Evolutionary conservation across 225 moss, liverwort and hornwort genomes (phyloP).

Genomic region (Physcomitrellopsis africana): DNA sequence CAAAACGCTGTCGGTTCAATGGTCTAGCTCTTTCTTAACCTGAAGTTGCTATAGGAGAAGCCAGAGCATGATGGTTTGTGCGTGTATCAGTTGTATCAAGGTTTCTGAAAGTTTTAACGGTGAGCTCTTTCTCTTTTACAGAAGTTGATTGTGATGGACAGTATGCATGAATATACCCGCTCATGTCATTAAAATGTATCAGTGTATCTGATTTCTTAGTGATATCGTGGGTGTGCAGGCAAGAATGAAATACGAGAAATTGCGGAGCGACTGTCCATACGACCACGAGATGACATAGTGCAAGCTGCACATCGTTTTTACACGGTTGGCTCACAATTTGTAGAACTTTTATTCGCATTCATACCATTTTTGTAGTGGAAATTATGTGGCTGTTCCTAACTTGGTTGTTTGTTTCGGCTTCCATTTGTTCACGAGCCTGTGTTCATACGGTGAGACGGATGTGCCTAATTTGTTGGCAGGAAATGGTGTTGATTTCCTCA

Average conservation of each 20-base stretch:
- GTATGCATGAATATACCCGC: not conserved
- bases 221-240: conserved; percentile 48
- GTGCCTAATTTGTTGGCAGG: not conserved
- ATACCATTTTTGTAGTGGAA: not conserved
- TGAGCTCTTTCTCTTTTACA: conserved; percentile 25
- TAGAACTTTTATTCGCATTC: not conserved
- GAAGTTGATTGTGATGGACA: not conserved
- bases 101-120: conserved; percentile 13
- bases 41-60: conserved; percentile 22
- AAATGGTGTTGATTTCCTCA: conserved; percentile 20
- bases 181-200: not conserved
- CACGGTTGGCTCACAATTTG: conserved; percentile 60
- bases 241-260: conserved; percentile 92
- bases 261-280: conserved; percentile 82
- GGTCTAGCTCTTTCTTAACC: not conserved
- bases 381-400: conserved; percentile 9
- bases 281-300: conserved; percentile 87
- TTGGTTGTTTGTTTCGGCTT: conserved; percentile 14
- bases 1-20: not conserved
- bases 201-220: conserved; percentile 8
- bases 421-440: conserved; percentile 4
- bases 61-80: conserved; percentile 12
- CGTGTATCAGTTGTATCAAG: not conserved
- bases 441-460: conserved; percentile 7
- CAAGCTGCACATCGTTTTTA: conserved; percentile 99